phyloP scores from a whole-genome alignment of 2,329 filamentous ascomycete genomes.

The Hypoxylon rubiginosum region DNA sequence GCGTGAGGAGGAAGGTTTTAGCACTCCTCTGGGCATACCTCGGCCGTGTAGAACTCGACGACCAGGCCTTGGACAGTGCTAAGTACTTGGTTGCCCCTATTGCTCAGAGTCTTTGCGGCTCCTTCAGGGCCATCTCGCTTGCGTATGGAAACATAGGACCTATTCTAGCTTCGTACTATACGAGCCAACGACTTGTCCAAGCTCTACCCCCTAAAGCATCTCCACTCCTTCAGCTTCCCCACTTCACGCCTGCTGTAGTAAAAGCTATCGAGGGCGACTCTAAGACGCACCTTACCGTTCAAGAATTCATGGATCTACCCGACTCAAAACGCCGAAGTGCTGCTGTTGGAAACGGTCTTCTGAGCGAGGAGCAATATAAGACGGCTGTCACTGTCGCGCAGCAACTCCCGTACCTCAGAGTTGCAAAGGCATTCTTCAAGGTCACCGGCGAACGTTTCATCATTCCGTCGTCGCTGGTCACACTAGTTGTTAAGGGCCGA shows the following conservation, averaged over 20 bases:
- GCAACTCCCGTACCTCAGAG: slow-evolving; percentile 85
- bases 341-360: slow-evolving; percentile 76
- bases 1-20: slow-evolving; percentile 85
- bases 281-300: slow-evolving; percentile 81
- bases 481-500: slow-evolving; percentile 93
- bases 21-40: slow-evolving; percentile 96
- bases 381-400: slow-evolving; percentile 81
- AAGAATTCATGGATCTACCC: slow-evolving; percentile 89
- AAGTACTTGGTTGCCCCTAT: slow-evolving; percentile 93
- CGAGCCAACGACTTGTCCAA: slow-evolving; percentile 90
- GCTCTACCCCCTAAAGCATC: slow-evolving; percentile 86
- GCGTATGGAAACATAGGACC: slow-evolving; percentile 88
- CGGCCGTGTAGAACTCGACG: slow-evolving; percentile 86
- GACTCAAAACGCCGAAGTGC: slow-evolving; percentile 79
- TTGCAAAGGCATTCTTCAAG: slow-evolving; percentile 98
- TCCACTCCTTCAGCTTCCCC: slow-evolving; percentile 90
- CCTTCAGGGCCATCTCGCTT: slow-evolving; percentile 87
- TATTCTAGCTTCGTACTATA: slow-evolving; percentile 83
- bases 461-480: slow-evolving; percentile 91
- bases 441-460: slow-evolving; percentile 94
- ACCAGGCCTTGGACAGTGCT: slow-evolving; percentile 80
- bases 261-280: slow-evolving; percentile 80
- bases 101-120: slow-evolving; percentile 85
- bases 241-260: slow-evolving; percentile 79
- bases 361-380: slow-evolving; percentile 82